Conservation (phyloP, 108 stramenopile species). For the Nitzschia putrida region DNA sequence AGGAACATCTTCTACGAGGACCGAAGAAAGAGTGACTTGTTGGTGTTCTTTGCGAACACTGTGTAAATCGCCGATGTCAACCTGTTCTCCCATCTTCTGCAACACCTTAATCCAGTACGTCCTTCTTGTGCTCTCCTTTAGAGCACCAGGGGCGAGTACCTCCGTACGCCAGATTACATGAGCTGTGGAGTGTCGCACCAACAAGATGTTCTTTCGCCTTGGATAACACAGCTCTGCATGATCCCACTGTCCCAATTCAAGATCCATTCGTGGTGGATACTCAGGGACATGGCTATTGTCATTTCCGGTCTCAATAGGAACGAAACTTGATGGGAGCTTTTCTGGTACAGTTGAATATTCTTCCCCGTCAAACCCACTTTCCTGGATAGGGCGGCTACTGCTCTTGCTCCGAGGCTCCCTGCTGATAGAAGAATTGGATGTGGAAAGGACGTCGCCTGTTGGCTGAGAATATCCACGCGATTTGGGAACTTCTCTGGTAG, state of each 20-base stretch:
- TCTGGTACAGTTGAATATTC: not conserved
- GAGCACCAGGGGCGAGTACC: not conserved
- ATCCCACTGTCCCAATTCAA: slow-evolving; percentile 9
- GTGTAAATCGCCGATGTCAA: not conserved
- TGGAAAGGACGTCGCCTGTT: not conserved
- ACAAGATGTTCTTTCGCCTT: slow-evolving; percentile 13
- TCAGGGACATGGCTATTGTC: not conserved
- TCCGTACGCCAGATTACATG: slow-evolving; percentile 8
- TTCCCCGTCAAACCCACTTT: slow-evolving; percentile 1
- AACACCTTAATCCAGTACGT: slow-evolving; percentile 5
- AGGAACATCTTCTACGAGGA: not conserved
- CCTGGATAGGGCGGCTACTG: not conserved
- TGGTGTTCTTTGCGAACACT: not conserved
- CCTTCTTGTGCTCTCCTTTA: slow-evolving; percentile 1
- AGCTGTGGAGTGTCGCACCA: slow-evolving; percentile 1
- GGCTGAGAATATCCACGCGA: not conserved
- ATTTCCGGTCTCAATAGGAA: not conserved
- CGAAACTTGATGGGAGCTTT: not conserved
- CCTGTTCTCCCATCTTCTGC: slow-evolving; percentile 5
- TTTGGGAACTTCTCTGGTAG: not conserved
- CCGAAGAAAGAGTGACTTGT: not conserved
- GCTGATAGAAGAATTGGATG: not conserved
- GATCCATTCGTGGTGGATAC: not conserved
- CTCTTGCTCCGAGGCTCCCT: not conserved
- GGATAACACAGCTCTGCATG: slow-evolving; percentile 12